Percentiles rank a stretch among this genome's conserved stretches.
Conservation (phyloP, 179 eudicot genomes). For the Beta lomatogona region DNA sequence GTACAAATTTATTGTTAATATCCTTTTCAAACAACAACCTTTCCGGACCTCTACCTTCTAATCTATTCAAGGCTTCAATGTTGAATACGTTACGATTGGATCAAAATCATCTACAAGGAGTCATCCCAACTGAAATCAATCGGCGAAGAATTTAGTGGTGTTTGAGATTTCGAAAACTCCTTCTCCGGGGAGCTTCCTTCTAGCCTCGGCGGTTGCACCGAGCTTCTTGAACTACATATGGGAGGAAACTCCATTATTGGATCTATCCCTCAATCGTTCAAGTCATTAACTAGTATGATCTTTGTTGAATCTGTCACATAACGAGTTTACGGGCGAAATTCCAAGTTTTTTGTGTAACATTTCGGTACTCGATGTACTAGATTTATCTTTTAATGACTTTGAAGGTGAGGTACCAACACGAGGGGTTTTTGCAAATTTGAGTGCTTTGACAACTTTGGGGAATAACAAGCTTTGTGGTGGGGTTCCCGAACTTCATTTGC, state of each 20-base stretch:
- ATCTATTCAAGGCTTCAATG: conserved; percentile 1
- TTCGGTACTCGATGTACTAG: conserved; percentile 1
- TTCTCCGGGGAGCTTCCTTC: conserved; percentile 23
- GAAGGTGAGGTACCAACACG: conserved; percentile 24
- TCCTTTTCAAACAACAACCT: not conserved
- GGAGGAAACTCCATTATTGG: conserved; percentile 23
- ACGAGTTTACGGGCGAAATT: conserved; percentile 19
- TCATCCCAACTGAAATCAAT: conserved; percentile 9
- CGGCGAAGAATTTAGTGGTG: not conserved
- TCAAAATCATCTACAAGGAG: conserved; percentile 19
- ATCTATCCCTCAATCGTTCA: conserved; percentile 23
- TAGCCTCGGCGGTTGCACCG: conserved; percentile 13
- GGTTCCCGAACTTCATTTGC: conserved; percentile 10
- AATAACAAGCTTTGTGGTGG: conserved; percentile 25
- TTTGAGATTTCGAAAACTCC: not conserved
- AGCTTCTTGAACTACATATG: not conserved
- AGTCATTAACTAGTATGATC: conserved; percentile 13
- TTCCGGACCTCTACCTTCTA: not conserved
- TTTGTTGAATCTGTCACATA: conserved; percentile 1
- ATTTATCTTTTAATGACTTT: conserved; percentile 27
- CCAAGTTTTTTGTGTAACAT: conserved; percentile 3
- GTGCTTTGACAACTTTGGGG: conserved; percentile 2
- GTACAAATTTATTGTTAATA: not conserved
- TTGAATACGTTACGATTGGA: not conserved
- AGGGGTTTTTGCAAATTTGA: conserved; percentile 15